Percentiles rank a stretch among this genome's conserved stretches.
These are phyloP conservation scores for Chaetomidium leptoderma DNA, from an alignment of 495 filamentous ascomycete genomes.

Conservation along the genomic window DNA sequence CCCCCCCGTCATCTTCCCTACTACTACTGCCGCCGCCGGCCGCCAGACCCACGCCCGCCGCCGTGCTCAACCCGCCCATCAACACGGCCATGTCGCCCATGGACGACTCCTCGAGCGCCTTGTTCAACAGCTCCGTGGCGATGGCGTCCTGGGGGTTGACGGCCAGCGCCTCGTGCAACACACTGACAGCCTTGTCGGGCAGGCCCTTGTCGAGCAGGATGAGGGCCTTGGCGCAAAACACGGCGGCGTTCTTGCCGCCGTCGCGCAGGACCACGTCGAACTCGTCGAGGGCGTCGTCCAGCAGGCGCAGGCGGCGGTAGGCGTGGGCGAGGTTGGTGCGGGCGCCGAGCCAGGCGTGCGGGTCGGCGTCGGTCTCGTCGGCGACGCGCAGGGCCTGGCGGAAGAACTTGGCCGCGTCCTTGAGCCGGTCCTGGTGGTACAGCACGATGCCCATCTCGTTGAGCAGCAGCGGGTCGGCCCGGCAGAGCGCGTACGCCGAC, in stretches of 20 bases:
- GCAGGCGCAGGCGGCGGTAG: conserved; percentile 64
- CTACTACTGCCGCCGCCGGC: background rate
- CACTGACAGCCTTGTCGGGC: conserved; percentile 62
- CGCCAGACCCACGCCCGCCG: background rate
- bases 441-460: conserved; percentile 94
- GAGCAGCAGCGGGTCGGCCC: conserved; percentile 79
- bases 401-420: conserved; percentile 70
- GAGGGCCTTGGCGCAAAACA: conserved; percentile 71
- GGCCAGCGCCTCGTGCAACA: conserved; percentile 68
- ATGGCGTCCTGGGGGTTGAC: conserved; percentile 66
- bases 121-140: conserved; percentile 68
- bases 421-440: conserved; percentile 81
- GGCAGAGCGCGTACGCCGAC: conserved; percentile 72
- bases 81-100: conserved; percentile 27
- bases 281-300: conserved; percentile 66
- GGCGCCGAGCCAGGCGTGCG: conserved; percentile 79
- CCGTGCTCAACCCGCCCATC: conserved; percentile 5
- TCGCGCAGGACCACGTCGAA: conserved; percentile 79
- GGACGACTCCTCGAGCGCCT: conserved; percentile 67
- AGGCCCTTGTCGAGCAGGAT: conserved; percentile 64
- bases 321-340: conserved; percentile 87
- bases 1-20: conserved; percentile 26
- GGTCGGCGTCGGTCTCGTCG: conserved; percentile 72
- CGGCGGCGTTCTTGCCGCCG: conserved; percentile 64
- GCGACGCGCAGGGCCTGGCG: conserved; percentile 68